Base-by-base conservation (phyloP, 768 basidiomycete species). In the Mycena venus region DNA sequence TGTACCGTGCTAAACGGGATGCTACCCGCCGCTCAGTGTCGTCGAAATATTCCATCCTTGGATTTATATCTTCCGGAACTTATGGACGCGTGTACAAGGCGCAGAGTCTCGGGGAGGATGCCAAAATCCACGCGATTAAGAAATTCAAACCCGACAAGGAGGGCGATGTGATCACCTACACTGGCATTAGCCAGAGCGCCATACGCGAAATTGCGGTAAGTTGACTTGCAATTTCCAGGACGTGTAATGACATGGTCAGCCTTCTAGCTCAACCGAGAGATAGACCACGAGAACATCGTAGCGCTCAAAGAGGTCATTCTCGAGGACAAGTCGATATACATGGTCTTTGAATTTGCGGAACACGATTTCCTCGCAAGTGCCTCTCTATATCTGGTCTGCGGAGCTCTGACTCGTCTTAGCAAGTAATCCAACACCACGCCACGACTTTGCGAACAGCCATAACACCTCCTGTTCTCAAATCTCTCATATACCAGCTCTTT, bases 71-170 rank as follows among this genome's bases (percentile, higher is more conserved):
- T 2, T 98, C 96, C 10, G 98, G 98, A 23, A 99, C 98, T 0
- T 99, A 99, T 80, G 98, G 98, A 1, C 89, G 97, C n/a, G 98
- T 99, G 2, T 99, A 99, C 91, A 99, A 99, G 82, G 98, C 97
- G 0, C 90, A 92, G 80, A 94, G 93, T 79, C 86, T 90, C 56
- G 94, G 92, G 15, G 88, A 91, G 4, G 92, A 93, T 49, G 91
- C 88, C 3, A 87, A 85, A 75, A 89, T 98, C 58, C 94, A 97
- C 78, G 98, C 98, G 8, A 99, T 99, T 86, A 99, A 99, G 88
- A 99, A 99, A 83, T 99, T 99, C 88, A 99, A 99, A 81, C 98
- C 98, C 0, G 98, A 99, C 88, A 99, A 99, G 84, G 98, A 99
- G 85, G 98, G 98, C 25, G 98, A 99, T 80, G 92, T 97, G 1